Percentiles rank a stretch among this genome's conserved stretches.
Conservation (phyloP, 495 filamentous ascomycete species). For the Penicillium soppii region DNA sequence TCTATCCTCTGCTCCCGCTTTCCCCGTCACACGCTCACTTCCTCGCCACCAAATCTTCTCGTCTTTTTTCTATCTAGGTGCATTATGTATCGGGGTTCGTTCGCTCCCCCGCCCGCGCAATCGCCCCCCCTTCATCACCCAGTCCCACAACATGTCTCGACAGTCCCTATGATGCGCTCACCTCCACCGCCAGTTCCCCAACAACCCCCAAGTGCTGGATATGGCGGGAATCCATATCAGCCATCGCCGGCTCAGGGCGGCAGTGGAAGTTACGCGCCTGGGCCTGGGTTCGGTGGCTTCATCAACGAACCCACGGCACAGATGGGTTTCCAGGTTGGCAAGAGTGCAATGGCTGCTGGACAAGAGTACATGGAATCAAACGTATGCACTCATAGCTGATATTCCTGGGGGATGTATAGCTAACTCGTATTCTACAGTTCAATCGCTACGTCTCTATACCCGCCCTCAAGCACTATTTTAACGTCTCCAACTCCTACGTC, state of each 20-base stretch:
- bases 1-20: conserved; percentile 10
- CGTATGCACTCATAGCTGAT: conserved; percentile 48
- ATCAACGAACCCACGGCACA: conserved; percentile 96
- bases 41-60: not conserved
- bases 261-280: conserved; percentile 52
- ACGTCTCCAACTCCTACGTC: conserved; percentile 91
- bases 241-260: conserved; percentile 48
- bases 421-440: conserved; percentile 69
- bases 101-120: conserved; percentile 72
- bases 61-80: conserved; percentile 7
- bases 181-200: conserved; percentile 83
- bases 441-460: conserved; percentile 91
- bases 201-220: conserved; percentile 61
- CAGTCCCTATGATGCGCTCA: conserved; percentile 97
- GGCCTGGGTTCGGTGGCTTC: conserved; percentile 78
- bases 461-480: conserved; percentile 95
- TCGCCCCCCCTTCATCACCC: conserved; percentile 98
- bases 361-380: conserved; percentile 94
- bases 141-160: conserved; percentile 97
- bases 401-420: too few relatives aligned
- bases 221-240: conserved; percentile 75
- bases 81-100: conserved; percentile 79
- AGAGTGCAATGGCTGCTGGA: conserved; percentile 82
- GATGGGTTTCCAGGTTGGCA: conserved; percentile 92
- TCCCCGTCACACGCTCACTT: conserved; percentile 9